Base-by-base conservation (phyloP, 2,329 filamentous ascomycete genomes). In the Alternaria rosae region DNA sequence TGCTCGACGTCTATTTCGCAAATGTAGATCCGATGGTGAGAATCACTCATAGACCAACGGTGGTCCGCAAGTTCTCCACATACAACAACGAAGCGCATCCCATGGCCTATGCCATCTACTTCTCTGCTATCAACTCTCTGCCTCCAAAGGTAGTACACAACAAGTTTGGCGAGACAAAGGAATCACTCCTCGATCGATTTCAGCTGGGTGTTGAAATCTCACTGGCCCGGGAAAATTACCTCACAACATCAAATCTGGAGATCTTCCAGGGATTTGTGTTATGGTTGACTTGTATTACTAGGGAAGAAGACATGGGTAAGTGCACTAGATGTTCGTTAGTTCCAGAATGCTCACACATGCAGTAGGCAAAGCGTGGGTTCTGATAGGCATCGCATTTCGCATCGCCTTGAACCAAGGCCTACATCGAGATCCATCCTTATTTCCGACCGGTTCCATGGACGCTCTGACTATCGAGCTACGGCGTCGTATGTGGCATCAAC, bases 271-370 rank as follows among this genome's bases (percentile, higher is more conserved):
- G 70, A 3, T 79, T 80, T 28, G 64, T 79, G 1, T 28, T 80
- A 15, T 79, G 76, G 74, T 59, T 80, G 38, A 79, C 75, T 7
- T 78, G 77, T 42, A 78, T 79, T 28, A 78, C 74, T 1, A 72
- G 70, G 54, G 78, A 79, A 64, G 77, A 79, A 47, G 76, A 79
- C 35, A 79, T 79, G 75, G 73, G 77, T 76, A 70, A 51, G 70
- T 53, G 13, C 23, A n/a, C 4, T 9, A 12, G 17, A 2, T 26
- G 2, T 13, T 11, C 41, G 64, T 41, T 64, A n/a, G 25, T n/a
- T 10, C 35, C 4, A 26, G 21, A 13, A 43, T 6, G 48, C 57
- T 69, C 17, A 69, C 54, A 32, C 12, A 12, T 9, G 25, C 13
- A 11, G 7, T 56, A 78, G 76, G 75, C 9, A 79, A 78, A 66